Evolutionary conservation across 139 green algal genomes (phyloP).

Genomic region (Volvox africanus): DNA sequence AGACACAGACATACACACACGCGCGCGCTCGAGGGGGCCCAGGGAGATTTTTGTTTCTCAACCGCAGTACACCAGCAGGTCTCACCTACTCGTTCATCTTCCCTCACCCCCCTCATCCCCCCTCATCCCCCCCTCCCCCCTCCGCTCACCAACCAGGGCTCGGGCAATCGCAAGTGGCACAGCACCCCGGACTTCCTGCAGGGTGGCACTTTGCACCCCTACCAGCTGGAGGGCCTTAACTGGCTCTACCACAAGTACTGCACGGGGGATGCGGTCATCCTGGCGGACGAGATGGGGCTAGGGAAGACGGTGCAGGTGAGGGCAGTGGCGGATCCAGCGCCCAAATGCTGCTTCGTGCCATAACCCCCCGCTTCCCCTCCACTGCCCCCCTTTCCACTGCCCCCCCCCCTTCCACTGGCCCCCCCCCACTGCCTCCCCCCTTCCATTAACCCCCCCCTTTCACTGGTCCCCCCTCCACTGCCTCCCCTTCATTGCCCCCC

Average conservation of each 20-base stretch:
- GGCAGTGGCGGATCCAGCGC: not conserved
- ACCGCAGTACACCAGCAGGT: too few species aligned
- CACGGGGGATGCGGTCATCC: constrained; percentile 77
- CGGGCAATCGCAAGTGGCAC: constrained; percentile 52
- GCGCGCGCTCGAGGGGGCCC: too few species aligned
- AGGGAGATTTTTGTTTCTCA: too few species aligned
- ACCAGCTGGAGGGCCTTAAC: constrained; percentile 89
- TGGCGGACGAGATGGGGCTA: constrained; percentile 82
- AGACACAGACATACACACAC: too few species aligned
- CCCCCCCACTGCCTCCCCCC: not conserved
- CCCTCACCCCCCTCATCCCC: not conserved
- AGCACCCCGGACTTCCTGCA: constrained; percentile 67
- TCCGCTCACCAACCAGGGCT: not conserved
- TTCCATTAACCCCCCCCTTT: too few species aligned
- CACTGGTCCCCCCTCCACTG: not conserved
- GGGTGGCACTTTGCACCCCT: constrained; percentile 73
- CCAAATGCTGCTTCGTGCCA: not conserved
- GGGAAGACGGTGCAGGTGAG: constrained; percentile 82
- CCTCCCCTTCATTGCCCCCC: too few species aligned
- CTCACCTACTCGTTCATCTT: not conserved
- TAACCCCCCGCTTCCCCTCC: not conserved
- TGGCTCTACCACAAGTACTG: constrained; percentile 78
- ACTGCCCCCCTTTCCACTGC: not conserved
- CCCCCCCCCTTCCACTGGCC: too few species aligned
- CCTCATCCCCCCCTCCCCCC: not conserved